These are phyloP conservation scores for Oenanthe javanica DNA, from an alignment of 140 eudicot species.

Conservation along the genomic window DNA sequence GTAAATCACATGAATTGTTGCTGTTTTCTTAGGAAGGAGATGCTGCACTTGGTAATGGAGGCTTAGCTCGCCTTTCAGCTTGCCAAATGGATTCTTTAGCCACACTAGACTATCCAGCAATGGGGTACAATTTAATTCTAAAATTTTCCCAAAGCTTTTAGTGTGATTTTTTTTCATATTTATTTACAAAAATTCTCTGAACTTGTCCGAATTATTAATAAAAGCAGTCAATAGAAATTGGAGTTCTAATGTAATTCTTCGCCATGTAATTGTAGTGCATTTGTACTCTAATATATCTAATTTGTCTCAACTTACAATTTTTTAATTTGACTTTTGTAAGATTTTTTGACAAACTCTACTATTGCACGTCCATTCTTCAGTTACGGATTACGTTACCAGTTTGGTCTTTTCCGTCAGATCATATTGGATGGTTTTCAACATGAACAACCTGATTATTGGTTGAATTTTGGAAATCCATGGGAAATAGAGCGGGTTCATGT, in stretches of 20 bases:
- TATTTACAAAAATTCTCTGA: background rate
- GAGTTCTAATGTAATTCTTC: background rate
- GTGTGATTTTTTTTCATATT: background rate
- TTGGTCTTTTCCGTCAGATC: slow-evolving; percentile 56
- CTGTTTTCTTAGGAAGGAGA: slow-evolving; percentile 48
- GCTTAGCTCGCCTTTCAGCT: slow-evolving; percentile 64
- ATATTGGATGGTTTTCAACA: slow-evolving; percentile 49
- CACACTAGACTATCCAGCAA: slow-evolving; percentile 58
- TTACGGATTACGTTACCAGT: slow-evolving; percentile 58
- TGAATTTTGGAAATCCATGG: slow-evolving; percentile 63
- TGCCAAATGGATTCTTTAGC: slow-evolving; percentile 70
- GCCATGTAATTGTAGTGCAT: background rate
- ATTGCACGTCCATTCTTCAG: slow-evolving; percentile 22
- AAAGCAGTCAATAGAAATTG: background rate
- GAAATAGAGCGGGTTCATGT: slow-evolving; percentile 65
- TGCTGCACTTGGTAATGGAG: slow-evolving; percentile 67
- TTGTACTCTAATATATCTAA: background rate
- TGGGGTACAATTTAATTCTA: slow-evolving; percentile 38
- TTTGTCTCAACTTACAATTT: background rate
- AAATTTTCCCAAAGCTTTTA: background rate
- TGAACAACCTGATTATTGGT: slow-evolving; percentile 62
- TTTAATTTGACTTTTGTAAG: slow-evolving; percentile 4
- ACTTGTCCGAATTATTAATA: background rate
- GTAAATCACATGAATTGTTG: background rate
- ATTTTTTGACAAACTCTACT: slow-evolving; percentile 11